Evolutionary conservation across 768 basidiomycete species (phyloP), one percentile per base, ranked within the genome.

Genomic region (Tephrocybe rancida): DNA sequence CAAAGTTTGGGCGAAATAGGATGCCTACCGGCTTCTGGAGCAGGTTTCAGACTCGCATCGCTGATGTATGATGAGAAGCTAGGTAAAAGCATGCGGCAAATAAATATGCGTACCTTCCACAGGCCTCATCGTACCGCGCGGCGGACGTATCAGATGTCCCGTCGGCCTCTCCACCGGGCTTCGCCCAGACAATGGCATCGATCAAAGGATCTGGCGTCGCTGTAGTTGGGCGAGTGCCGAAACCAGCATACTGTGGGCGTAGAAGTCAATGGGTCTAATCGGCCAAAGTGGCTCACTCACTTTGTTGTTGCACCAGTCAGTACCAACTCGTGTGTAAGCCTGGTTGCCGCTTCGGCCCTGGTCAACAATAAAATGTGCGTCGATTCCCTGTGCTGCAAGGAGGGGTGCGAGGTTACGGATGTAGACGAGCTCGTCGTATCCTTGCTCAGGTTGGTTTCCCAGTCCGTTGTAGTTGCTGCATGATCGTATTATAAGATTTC

Each of bases 171-270:
- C 74, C 73, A 55, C 71, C 73, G 24, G 74, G 74, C 66, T 75
- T 75, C 14, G 69, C 71, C 73, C 74, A 75, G 24, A 73, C 73
- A 48, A 75, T 66, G 25, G 72, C 66, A 58, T 76, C 75, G 37
- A 73, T 25, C n/a, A 52, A 29, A n/a, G 42, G 65, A 50, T 61
- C 58, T 6, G 64, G 58, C 29, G 69, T 70, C 43, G 62, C 60
- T 2, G 70, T 59, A 3, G 73, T 71, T 16, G 73, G 71, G 35
- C 66, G 70, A 3, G 64, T 61, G 18, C 71, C 71, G 49, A 70
- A 72, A 22, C 72, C 73, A 35, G 71, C 71, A 45, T 55, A 55
- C 54, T 57, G 8, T 22, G 19, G 19, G 41, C 7, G 16, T 29
- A 19, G 13, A n/a, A n/a, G n/a, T n/a, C n/a, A n/a, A n/a, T n/a